A percentile compares a stretch with the other conserved stretches of the same genome.
Evolutionary conservation across 1,284 basidiomycete genomes (phyloP).

Genomic region (Flammula alnicola): DNA sequence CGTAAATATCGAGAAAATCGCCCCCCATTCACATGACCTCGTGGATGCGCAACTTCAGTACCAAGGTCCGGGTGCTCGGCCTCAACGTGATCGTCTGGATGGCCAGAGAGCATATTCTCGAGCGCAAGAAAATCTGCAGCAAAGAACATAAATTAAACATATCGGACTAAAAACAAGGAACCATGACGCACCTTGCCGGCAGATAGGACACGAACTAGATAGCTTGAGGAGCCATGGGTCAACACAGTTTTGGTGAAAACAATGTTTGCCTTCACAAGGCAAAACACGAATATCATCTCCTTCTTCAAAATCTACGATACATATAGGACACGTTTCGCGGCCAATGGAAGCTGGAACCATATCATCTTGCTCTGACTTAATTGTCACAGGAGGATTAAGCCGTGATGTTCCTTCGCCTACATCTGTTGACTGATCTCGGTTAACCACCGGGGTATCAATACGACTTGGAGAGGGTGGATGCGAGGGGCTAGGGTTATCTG

Average conservation of each 20-base stretch:
- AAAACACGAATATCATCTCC: slow-evolving; percentile 89
- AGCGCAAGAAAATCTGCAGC: slow-evolving; percentile 52
- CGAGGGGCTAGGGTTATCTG: background rate
- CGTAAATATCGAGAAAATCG: slow-evolving; percentile 74
- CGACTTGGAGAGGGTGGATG: slow-evolving; percentile 5
- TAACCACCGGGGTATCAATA: background rate
- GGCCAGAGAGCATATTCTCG: slow-evolving; percentile 50
- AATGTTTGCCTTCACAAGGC: slow-evolving; percentile 88
- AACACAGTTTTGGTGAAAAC: slow-evolving; percentile 84
- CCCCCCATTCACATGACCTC: slow-evolving; percentile 19
- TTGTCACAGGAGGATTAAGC: background rate
- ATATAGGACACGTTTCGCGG: slow-evolving; percentile 90
- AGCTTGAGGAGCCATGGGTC: slow-evolving; percentile 89
- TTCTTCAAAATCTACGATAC: slow-evolving; percentile 90
- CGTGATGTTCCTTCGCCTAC: slow-evolving; percentile 15
- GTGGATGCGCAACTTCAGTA: slow-evolving; percentile 6
- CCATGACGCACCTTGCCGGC: slow-evolving; percentile 73
- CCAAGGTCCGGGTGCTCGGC: slow-evolving; percentile 26
- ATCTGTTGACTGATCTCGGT: background rate
- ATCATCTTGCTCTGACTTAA: slow-evolving; percentile 33
- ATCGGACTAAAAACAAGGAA: background rate
- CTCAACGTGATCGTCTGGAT: slow-evolving; percentile 33
- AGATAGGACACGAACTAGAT: slow-evolving; percentile 90
- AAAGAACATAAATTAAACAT: background rate
- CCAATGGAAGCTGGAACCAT: slow-evolving; percentile 70